A percentile compares a stretch with the other conserved stretches of the same genome.
phyloP scores from a whole-genome alignment of 148 eudicot species.

The Fallopia convolvulus region DNA sequence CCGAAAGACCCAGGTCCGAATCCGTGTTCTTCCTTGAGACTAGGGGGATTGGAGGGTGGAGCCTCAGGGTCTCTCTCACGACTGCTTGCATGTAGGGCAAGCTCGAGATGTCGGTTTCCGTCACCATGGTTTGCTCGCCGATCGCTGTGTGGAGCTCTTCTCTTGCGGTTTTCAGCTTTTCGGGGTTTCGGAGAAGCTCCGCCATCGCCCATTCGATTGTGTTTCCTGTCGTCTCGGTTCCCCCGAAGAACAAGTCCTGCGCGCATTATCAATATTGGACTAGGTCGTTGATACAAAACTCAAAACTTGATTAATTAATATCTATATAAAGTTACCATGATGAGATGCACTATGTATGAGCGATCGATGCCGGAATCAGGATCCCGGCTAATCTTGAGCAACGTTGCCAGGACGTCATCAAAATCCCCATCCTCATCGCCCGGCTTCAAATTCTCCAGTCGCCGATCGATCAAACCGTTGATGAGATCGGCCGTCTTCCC shows the following conservation, averaged over 20 bases:
- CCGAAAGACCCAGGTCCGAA: constrained; percentile 7
- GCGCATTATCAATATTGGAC: neutral
- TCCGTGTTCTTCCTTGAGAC: constrained; percentile 23
- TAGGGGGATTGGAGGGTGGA: constrained; percentile 35
- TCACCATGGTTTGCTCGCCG: constrained; percentile 16
- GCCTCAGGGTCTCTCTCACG: constrained; percentile 29
- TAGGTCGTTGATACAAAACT: no score
- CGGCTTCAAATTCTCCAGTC: neutral
- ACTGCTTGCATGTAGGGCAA: constrained; percentile 31
- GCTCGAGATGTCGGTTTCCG: constrained; percentile 23
- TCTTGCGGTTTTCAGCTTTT: constrained; percentile 13
- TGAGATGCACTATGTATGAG: neutral
- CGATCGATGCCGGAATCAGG: neutral
- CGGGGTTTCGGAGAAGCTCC: constrained; percentile 21
- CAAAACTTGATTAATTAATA: no score
- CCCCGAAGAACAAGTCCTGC: constrained; percentile 1
- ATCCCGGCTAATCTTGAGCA: constrained; percentile 17
- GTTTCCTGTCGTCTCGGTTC: constrained; percentile 23
- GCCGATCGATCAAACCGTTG: constrained; percentile 19
- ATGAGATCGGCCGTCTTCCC: constrained; percentile 17
- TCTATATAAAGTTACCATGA: neutral
- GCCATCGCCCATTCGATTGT: constrained; percentile 46
- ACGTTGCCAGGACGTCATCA: constrained; percentile 20
- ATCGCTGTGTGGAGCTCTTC: constrained; percentile 20
- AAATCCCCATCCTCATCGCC: neutral